Evolutionary conservation across 805 yeast species (phyloP), one percentile per base, ranked within the genome.

Genomic region (Vanderwaltozyma tropicalis): DNA sequence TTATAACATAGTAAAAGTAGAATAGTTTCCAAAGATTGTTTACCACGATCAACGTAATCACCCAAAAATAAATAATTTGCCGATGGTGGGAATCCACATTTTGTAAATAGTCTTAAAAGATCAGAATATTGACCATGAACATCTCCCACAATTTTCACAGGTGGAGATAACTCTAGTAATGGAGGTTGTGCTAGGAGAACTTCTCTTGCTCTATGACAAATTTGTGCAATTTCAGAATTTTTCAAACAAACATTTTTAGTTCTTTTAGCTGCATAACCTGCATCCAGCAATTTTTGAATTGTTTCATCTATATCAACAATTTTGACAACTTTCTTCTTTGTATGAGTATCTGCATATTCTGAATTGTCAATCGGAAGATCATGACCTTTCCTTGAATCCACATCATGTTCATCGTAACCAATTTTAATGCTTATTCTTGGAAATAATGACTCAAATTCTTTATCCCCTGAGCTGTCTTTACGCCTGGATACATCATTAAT

Each of bases 101-200:
- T 81, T 40, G 94, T 86, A 62, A 92, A 86, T 42, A 92, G 72
- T 47, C 98, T 74, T 46, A 92, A 76, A 44, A 92, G 68, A 62
- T 92, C 98, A 36, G 83, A 82, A 57, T 80, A 92, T 62, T 92
- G 98, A 22, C 98, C 98, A 61, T 92, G 98, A 22, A 92, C 94
- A 58, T 92, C 98, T 31, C 92, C 92, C 6, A 82, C 89, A 41
- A 83, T 74, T 55, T 83, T 83, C 3, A 82, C 89, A 0, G 92
- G 88, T 0, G 92, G 62, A 17, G 84, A 75, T 43, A 89, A 68
- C 59, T 92, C 97, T 41, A 89, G 67, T 37, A 89, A 63, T 5
- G 96, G 73, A 5, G 98, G 98, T 59, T 92, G 97, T 38, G 83
- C 74, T 40, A 92, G 64, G 51, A 92, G 85, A 13, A 89, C 78